A percentile compares a stretch with the other conserved stretches of the same genome.
Conservation (phyloP, 768 basidiomycete species). For the Phylloporus sp. region DNA sequence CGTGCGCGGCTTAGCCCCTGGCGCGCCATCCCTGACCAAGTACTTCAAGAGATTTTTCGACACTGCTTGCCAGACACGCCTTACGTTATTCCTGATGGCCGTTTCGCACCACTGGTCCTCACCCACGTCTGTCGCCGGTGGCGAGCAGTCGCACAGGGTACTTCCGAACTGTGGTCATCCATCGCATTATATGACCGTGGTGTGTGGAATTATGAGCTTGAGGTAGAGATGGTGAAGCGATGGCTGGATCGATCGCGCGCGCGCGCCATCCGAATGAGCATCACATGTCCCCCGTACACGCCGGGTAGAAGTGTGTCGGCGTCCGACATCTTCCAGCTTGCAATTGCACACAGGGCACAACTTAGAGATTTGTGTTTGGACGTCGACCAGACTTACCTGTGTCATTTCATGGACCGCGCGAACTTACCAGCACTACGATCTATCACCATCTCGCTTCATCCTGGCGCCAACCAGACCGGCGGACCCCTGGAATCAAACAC, state of each 20-base stretch:
- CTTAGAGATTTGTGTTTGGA: conserved; percentile 16
- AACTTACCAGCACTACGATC: conserved; percentile 10
- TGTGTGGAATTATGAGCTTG: conserved; percentile 25
- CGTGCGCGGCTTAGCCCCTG: conserved; percentile 28
- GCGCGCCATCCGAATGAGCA: conserved; percentile 24
- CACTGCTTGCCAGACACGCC: conserved; percentile 21
- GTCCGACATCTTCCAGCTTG: conserved; percentile 23
- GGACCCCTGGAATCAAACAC: neutral
- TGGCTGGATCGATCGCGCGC: conserved; percentile 20
- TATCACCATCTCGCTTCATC: conserved; percentile 16
- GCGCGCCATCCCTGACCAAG: conserved; percentile 28
- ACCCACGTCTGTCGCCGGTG: conserved; percentile 32
- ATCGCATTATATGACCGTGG: conserved; percentile 27
- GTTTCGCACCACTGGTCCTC: conserved; percentile 29
- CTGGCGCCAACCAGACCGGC: conserved; percentile 2
- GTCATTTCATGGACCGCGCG: conserved; percentile 13
- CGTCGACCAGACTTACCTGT: conserved; percentile 18
- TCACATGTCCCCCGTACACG: conserved; percentile 15
- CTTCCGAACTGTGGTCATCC: conserved; percentile 32
- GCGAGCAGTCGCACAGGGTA: conserved; percentile 24
- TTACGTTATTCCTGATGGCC: conserved; percentile 20
- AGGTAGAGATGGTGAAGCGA: conserved; percentile 21
- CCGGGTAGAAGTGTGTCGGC: neutral
- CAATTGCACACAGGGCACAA: conserved; percentile 17
- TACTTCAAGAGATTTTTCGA: conserved; percentile 31